Conservation (phyloP, 1,139 yeast species). For the Oligophagozyma castellii region DNA sequence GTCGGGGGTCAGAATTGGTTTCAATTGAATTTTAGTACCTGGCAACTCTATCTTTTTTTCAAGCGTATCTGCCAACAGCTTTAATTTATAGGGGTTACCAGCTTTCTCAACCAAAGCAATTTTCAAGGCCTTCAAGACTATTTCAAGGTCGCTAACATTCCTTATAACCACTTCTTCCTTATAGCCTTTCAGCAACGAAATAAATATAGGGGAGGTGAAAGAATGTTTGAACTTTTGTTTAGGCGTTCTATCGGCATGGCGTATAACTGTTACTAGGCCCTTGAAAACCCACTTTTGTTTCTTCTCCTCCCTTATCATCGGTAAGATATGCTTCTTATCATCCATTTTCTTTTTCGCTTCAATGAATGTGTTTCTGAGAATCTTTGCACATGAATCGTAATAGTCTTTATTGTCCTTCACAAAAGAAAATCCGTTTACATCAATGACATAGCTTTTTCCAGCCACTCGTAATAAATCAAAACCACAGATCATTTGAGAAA, state of each 20-base stretch:
- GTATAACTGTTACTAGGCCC: slow-evolving; percentile 79
- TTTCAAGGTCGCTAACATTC: slow-evolving; percentile 71
- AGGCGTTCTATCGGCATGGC: slow-evolving; percentile 99
- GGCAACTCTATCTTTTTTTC: slow-evolving; percentile 84
- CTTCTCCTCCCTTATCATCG: slow-evolving; percentile 44
- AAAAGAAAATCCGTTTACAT: slow-evolving; percentile 95
- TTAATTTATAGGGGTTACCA: slow-evolving; percentile 69
- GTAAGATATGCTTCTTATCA: slow-evolving; percentile 21
- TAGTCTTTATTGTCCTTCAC: slow-evolving; percentile 85
- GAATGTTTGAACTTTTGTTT: slow-evolving; percentile 96
- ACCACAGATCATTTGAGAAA: slow-evolving; percentile 96
- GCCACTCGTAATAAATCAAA: slow-evolving; percentile 84
- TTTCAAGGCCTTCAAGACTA: slow-evolving; percentile 73
- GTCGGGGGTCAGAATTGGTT: slow-evolving; percentile 63
- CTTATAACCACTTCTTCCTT: slow-evolving; percentile 92
- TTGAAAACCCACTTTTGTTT: slow-evolving; percentile 95
- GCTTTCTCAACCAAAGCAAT: slow-evolving; percentile 65
- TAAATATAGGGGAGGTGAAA: slow-evolving; percentile 75
- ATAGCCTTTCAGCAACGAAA: slow-evolving; percentile 82
- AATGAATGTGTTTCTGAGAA: slow-evolving; percentile 59
- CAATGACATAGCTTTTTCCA: slow-evolving; percentile 85
- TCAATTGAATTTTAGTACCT: slow-evolving; percentile 92
- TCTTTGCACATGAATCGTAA: slow-evolving; percentile 72
- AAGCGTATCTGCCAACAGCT: slow-evolving; percentile 65
- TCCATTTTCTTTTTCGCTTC: slow-evolving; percentile 44